Conservation (phyloP, 768 basidiomycete species). For the Chalciporus chontae region DNA sequence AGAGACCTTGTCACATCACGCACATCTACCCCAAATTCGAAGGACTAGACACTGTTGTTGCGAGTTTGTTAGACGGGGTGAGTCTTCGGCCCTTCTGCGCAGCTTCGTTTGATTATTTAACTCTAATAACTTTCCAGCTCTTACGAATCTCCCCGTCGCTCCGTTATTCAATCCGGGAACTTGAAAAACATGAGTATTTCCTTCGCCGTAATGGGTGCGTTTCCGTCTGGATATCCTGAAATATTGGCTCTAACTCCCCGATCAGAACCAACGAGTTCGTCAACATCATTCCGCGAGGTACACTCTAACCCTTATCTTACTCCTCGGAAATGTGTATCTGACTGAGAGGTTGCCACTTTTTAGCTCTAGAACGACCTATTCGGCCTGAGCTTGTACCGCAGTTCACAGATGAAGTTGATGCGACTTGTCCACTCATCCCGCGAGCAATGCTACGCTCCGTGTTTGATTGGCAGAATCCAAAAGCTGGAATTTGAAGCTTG, state of each 20-base stretch:
- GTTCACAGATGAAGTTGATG: neutral
- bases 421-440: conserved; percentile 6
- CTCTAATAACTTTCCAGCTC: conserved; percentile 13
- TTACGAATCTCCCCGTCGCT: conserved; percentile 7
- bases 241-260: conserved; percentile 3
- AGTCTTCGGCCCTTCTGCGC: neutral
- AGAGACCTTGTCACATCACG: conserved; percentile 1
- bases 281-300: conserved; percentile 19
- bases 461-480: conserved; percentile 21
- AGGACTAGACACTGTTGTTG: conserved; percentile 18
- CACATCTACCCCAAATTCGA: conserved; percentile 23
- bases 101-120: neutral
- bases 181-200: conserved; percentile 27
- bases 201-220: conserved; percentile 18
- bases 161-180: conserved; percentile 19
- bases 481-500: neutral
- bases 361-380: conserved; percentile 17
- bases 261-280: conserved; percentile 24
- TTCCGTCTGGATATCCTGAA: neutral
- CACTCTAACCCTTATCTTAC: neutral
- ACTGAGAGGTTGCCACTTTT: neutral
- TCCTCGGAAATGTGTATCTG: conserved; percentile 5
- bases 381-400: conserved; percentile 21
- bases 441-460: conserved; percentile 3
- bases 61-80: conserved; percentile 32